Percentiles rank a stretch among this genome's conserved stretches.
phyloP scores from a whole-genome alignment of 257 asterid genomes.

The Penstemon eatonii region DNA sequence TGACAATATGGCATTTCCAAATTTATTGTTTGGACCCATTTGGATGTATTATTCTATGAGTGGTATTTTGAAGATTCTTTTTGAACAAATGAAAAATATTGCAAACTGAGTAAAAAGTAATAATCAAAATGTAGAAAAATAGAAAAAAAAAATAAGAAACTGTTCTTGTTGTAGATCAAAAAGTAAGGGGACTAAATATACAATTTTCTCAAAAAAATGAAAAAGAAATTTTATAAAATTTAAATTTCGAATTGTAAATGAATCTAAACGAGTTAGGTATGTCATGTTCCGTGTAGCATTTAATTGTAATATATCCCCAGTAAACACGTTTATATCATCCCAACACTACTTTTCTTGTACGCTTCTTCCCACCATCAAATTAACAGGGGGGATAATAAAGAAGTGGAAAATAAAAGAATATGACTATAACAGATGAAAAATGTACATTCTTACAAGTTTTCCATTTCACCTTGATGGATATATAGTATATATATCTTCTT shows the following conservation, averaged over 20 bases:
- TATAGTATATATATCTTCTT: constrained; percentile 11
- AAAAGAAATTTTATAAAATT: too few relatives aligned
- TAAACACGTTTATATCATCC: not conserved
- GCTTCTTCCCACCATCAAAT: not conserved
- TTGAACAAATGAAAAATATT: too few relatives aligned
- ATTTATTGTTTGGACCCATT: too few relatives aligned
- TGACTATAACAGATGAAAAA: constrained; percentile 2
- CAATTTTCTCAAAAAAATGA: not conserved
- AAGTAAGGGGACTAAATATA: not conserved
- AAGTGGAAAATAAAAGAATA: constrained; percentile 14
- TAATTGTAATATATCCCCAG: constrained; percentile 7
- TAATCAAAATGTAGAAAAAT: too few relatives aligned
- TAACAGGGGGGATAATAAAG: constrained; percentile 10
- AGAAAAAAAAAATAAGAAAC: not conserved
- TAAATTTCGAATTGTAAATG: too few relatives aligned
- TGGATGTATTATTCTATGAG: too few relatives aligned
- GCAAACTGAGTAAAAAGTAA: too few relatives aligned
- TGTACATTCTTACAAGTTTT: constrained; percentile 10
- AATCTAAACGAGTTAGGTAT: too few relatives aligned
- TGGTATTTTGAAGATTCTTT: too few relatives aligned
- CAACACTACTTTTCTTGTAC: too few relatives aligned
- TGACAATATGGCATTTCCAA: too few relatives aligned
- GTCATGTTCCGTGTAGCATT: not conserved
- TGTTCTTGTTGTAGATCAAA: too few relatives aligned
- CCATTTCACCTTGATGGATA: constrained; percentile 6